Evolutionary conservation across 768 basidiomycete species (phyloP).

Genomic region (Termitomyces bulborhizus): DNA sequence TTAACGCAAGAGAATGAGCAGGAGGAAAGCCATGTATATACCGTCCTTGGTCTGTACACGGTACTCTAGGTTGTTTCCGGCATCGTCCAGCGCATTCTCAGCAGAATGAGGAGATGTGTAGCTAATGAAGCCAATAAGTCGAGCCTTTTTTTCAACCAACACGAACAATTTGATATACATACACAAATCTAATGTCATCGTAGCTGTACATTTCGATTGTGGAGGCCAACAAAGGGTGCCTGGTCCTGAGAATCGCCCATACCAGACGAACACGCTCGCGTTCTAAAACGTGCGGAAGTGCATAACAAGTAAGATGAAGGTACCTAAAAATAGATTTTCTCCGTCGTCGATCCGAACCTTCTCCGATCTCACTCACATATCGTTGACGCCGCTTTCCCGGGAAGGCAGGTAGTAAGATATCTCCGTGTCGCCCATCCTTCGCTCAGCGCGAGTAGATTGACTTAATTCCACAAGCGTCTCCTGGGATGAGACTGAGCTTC

Average conservation of each 20-base stretch:
- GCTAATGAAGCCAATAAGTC: constrained; percentile 23
- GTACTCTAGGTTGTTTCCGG: constrained; percentile 44
- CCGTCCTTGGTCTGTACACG: constrained; percentile 49
- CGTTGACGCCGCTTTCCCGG: constrained; percentile 77
- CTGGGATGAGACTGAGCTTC: constrained; percentile 13
- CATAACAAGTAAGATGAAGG: constrained; percentile 63
- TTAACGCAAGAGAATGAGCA: background rate
- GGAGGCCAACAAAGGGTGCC: constrained; percentile 71
- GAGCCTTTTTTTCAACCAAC: background rate
- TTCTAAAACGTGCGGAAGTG: constrained; percentile 34
- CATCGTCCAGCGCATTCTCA: constrained; percentile 40
- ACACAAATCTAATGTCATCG: constrained; percentile 65
- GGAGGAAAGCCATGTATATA: constrained; percentile 14
- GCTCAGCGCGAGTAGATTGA: constrained; percentile 27
- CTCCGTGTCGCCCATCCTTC: constrained; percentile 69
- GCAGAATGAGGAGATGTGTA: constrained; percentile 37
- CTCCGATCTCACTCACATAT: constrained; percentile 51
- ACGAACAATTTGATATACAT: constrained; percentile 18
- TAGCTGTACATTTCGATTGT: constrained; percentile 54
- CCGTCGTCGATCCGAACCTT: background rate
- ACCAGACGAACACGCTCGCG: constrained; percentile 45
- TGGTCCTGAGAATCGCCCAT: constrained; percentile 67
- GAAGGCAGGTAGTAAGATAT: constrained; percentile 75
- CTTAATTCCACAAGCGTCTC: constrained; percentile 13
- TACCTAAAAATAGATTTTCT: constrained; percentile 58